Percentiles rank a stretch among this genome's conserved stretches.
Conservation (phyloP, 179 eudicot species). For the Actinidia chinensis region DNA sequence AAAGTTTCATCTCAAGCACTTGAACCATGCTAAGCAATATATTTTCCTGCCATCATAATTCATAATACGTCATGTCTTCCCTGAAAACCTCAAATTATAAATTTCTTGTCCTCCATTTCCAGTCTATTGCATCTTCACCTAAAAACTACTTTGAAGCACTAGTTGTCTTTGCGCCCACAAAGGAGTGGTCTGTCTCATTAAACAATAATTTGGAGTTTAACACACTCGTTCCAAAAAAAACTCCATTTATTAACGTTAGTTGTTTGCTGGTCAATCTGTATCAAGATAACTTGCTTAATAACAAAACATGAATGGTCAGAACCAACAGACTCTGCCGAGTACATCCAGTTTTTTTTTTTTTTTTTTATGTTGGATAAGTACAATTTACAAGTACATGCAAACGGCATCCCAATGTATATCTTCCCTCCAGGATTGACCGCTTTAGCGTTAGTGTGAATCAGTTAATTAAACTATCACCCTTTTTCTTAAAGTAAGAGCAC, state of each 20-base stretch:
- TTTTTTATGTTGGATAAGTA: too few relatives aligned
- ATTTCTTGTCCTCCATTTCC: not conserved
- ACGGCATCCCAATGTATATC: not conserved
- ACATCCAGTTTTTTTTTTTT: too few relatives aligned
- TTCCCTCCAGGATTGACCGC: not conserved
- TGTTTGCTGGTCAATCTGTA: not conserved
- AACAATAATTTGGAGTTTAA: not conserved
- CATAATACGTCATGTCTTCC: not conserved
- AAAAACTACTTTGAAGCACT: not conserved
- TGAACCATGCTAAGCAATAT: not conserved
- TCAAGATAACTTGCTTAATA: not conserved
- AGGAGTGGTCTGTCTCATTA: not conserved
- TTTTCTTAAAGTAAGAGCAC: not conserved
- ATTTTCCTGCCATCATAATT: conserved; percentile 4
- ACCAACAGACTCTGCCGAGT: not conserved
- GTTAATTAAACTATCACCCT: not conserved
- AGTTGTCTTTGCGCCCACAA: not conserved
- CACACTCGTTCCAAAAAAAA: not conserved
- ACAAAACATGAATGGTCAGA: not conserved
- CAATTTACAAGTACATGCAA: not conserved
- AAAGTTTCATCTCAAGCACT: not conserved
- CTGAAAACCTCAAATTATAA: not conserved
- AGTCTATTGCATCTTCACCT: not conserved
- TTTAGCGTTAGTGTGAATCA: not conserved
- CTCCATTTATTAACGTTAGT: not conserved